Conservation (phyloP, 768 basidiomycete species). For the Tephrocybe sp. region DNA sequence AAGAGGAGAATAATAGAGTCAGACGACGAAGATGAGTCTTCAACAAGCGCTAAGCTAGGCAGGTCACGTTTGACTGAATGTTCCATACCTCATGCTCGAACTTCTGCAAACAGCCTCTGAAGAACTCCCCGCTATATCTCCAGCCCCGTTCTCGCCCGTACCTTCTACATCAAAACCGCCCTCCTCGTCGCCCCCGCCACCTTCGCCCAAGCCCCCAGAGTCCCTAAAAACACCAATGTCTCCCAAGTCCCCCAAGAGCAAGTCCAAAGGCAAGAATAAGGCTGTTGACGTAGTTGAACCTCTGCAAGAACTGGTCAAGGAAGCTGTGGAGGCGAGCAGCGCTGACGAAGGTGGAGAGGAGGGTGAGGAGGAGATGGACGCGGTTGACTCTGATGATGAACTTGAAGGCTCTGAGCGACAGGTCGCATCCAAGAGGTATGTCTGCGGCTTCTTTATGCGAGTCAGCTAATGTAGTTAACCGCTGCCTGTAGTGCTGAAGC, state of each 20-base stretch:
- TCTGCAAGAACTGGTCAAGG: constrained; percentile 27
- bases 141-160: constrained; percentile 15
- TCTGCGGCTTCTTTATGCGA: neutral
- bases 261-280: constrained; percentile 26
- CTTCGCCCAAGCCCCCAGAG: constrained; percentile 12
- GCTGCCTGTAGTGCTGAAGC: constrained; percentile 61
- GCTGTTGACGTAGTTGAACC: constrained; percentile 25
- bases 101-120: neutral
- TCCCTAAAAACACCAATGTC: constrained; percentile 12
- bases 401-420: constrained; percentile 30
- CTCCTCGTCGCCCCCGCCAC: neutral
- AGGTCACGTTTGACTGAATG: constrained; percentile 1
- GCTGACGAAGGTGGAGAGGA: constrained; percentile 32
- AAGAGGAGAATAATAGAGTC: constrained; percentile 54
- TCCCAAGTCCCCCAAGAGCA: constrained; percentile 14
- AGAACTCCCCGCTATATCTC: constrained; percentile 7
- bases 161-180: constrained; percentile 14
- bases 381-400: constrained; percentile 29
- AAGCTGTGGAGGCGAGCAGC: constrained; percentile 16
- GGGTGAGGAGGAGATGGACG: constrained; percentile 35
- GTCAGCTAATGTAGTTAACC: no score
- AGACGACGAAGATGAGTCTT: constrained; percentile 46
- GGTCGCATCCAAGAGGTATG: constrained; percentile 64
- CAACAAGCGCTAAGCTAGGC: constrained; percentile 7
- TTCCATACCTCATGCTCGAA: neutral